Conservation (phyloP, 257 asterid species). For the Gynochthodes officinalis region DNA sequence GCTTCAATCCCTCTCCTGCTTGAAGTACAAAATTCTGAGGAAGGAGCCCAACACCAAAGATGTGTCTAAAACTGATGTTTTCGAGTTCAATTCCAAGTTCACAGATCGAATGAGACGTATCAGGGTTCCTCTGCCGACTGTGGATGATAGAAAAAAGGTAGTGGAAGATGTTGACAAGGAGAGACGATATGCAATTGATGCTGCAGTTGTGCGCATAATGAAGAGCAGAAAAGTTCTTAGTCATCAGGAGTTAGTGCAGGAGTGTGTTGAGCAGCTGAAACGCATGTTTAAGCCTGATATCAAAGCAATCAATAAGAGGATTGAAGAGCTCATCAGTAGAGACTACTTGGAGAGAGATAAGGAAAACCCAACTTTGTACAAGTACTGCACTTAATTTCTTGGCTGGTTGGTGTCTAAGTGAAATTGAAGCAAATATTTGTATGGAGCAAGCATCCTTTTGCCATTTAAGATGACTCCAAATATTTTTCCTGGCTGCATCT, state of each 20-base stretch:
- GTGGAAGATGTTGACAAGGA: slow-evolving; percentile 51
- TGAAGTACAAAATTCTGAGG: slow-evolving; percentile 50
- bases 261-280: slow-evolving; percentile 52
- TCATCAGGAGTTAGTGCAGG: slow-evolving; percentile 47
- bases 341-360: slow-evolving; percentile 55
- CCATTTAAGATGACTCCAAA: too few species aligned
- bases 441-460: too few species aligned
- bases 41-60: slow-evolving; percentile 42
- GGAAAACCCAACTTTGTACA: slow-evolving; percentile 40
- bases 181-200: slow-evolving; percentile 50
- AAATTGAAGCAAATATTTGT: too few species aligned
- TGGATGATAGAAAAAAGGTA: slow-evolving; percentile 53
- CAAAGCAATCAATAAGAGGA: slow-evolving; percentile 48
- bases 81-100: slow-evolving; percentile 49
- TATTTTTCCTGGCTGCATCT: too few species aligned
- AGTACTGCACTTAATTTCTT: slow-evolving; percentile 38
- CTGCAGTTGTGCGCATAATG: slow-evolving; percentile 57
- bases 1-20: slow-evolving; percentile 57
- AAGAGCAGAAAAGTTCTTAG: slow-evolving; percentile 51
- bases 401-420: not conserved
- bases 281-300: slow-evolving; percentile 59
- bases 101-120: slow-evolving; percentile 58
- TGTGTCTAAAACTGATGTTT: slow-evolving; percentile 36
- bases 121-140: slow-evolving; percentile 54
- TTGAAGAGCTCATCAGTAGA: slow-evolving; percentile 46